Conservation (phyloP, 2,329 filamentous ascomycete genomes). For the Monosporascus sp. region DNA sequence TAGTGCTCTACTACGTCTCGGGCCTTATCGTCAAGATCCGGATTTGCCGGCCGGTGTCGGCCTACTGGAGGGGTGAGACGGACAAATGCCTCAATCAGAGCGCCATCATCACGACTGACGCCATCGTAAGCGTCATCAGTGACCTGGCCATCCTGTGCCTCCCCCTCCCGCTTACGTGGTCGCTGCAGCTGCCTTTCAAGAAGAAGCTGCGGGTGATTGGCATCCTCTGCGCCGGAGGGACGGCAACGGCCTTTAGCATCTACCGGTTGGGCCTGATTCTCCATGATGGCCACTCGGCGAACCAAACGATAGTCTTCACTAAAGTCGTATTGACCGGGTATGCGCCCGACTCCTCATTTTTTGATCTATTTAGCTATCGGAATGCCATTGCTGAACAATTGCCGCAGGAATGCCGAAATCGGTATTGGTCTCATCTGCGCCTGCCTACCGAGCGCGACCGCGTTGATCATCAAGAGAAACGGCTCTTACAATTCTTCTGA, state of each 20-base stretch:
- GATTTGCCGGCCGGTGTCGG: slow-evolving; percentile 34
- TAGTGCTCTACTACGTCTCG: slow-evolving; percentile 34
- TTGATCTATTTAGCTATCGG: neutral
- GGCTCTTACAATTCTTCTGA: slow-evolving; percentile 8
- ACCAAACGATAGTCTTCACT: slow-evolving; percentile 22
- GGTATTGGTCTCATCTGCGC: slow-evolving; percentile 27
- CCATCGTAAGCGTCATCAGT: slow-evolving; percentile 25
- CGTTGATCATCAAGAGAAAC: slow-evolving; percentile 3
- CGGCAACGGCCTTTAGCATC: slow-evolving; percentile 26
- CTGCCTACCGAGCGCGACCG: slow-evolving; percentile 24
- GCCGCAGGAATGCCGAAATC: slow-evolving; percentile 22
- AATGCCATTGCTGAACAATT: too few species aligned
- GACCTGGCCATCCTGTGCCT: slow-evolving; percentile 26
- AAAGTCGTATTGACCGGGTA: slow-evolving; percentile 21
- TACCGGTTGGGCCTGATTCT: slow-evolving; percentile 23
- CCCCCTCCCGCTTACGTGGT: slow-evolving; percentile 27
- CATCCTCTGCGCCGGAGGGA: slow-evolving; percentile 25
- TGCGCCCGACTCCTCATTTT: neutral
- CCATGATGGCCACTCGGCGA: slow-evolving; percentile 13
- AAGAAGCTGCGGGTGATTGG: slow-evolving; percentile 24
- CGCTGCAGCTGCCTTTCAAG: slow-evolving; percentile 22
- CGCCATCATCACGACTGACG: slow-evolving; percentile 26
- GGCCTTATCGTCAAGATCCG: slow-evolving; percentile 36
- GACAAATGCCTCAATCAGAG: slow-evolving; percentile 30
- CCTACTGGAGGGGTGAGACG: slow-evolving; percentile 30